A percentile compares a stretch with the other conserved stretches of the same genome.
Evolutionary conservation across 345 rosid species (phyloP).

Genomic region (Salix arbutifolia): DNA sequence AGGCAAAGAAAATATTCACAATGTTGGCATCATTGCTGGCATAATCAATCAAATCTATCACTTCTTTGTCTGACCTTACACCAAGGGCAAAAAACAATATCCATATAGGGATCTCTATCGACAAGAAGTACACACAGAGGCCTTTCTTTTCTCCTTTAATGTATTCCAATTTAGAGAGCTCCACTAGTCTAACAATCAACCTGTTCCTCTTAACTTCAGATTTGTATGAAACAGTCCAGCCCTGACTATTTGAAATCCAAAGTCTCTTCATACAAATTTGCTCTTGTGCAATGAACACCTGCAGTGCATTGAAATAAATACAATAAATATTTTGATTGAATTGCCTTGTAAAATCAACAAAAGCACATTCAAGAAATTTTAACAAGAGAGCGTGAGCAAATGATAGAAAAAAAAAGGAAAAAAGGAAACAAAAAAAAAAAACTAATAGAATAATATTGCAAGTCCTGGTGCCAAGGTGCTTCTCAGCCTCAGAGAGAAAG

Average conservation of each 20-base stretch:
- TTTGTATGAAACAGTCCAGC: slow-evolving; percentile 66
- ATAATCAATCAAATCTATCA: slow-evolving; percentile 53
- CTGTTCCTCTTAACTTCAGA: slow-evolving; percentile 65
- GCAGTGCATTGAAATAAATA: slow-evolving; percentile 23
- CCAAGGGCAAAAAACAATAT: slow-evolving; percentile 79
- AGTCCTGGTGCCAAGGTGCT: neutral
- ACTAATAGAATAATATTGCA: neutral
- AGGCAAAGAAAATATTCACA: slow-evolving; percentile 50
- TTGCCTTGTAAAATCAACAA: neutral
- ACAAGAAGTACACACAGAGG: slow-evolving; percentile 67
- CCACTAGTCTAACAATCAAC: slow-evolving; percentile 51
- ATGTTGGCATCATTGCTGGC: slow-evolving; percentile 48
- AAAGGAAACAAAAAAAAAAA: neutral
- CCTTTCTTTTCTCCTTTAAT: slow-evolving; percentile 59
- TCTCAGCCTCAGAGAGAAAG: no score
- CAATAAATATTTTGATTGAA: neutral
- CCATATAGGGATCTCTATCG: slow-evolving; percentile 77
- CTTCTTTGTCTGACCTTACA: slow-evolving; percentile 70
- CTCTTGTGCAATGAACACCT: slow-evolving; percentile 91
- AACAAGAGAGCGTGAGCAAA: no score
- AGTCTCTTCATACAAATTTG: slow-evolving; percentile 70
- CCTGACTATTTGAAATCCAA: slow-evolving; percentile 59
- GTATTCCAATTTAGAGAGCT: slow-evolving; percentile 39
- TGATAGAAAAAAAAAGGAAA: no score
- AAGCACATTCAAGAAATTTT: neutral